Evolutionary conservation across 2,329 filamentous ascomycete genomes (phyloP), one percentile per base, ranked within the genome.

Genomic region (Botrytis pseudocinerea): DNA sequence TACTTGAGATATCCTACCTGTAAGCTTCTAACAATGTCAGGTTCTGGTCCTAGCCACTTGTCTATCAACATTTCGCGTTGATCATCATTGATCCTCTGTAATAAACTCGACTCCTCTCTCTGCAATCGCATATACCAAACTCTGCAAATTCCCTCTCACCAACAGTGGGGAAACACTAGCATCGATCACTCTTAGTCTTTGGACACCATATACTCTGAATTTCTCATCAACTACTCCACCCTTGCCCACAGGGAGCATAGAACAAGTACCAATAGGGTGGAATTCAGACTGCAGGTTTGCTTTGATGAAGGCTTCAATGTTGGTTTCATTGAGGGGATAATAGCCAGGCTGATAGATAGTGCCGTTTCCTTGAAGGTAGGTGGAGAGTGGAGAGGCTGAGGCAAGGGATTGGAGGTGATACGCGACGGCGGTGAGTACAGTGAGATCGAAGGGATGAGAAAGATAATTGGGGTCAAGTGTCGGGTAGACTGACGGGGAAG

Each of bases 381-480:
- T n/a, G 14, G 64, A 64, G 14, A 51, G 42, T 48, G 64, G 69
- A n/a, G 69, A 59, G 20, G 65, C 42, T 10, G 69, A 64, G 18
- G 35, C 51, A 16, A 75, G 62, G 10, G 48, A 48, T 35, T 69
- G 62, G 32, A 60, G 61, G 40, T 65, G 68, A 18, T 35, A 40
- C 22, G 42, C 46, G 42, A 63, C 44, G 20, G 59, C 9, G 9
- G 40, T 51, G 46, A 75, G 70, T 4, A 69, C 25, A 18, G 32
- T 54, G 32, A 82, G 70, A 65, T 85, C 84, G 3, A 83, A 76
- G 0, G 84, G 82, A 70, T 85, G 82, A 7, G 81, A 78, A 32
- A 85, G 79, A 59, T 84, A 84, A 22, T 80, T 80, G 0, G 82
- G 81, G 75, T 86, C 82, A 73, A 86, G 83, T 4, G 74, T 61